Base-by-base conservation (phyloP, 352 stramenopile species). In the Pythium dissotocum region DNA sequence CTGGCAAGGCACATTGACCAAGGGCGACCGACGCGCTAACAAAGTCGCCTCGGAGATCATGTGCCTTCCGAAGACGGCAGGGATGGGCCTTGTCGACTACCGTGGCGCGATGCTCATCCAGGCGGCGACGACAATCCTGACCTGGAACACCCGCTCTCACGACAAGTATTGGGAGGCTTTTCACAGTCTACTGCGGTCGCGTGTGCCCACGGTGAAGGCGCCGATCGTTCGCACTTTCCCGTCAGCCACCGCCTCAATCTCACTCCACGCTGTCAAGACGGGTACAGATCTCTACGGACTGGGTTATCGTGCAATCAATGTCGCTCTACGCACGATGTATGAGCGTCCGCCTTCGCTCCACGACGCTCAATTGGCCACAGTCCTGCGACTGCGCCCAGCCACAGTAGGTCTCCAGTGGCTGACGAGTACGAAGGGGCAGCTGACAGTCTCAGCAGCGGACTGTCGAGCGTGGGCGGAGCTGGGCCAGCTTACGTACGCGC, bases 81-180 rank as follows among this genome's bases (percentile, higher is more conserved):
- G 62, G 7, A 0, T 63, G 18, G 53, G 62, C 3, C 30, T 69
- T 2, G 9, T 2, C 4, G 62, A 63, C 54, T 69, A 69, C 16
- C 53, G 62, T 0, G 62, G 53, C 3, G 54, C 54, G 14, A 48
- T 18, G 35, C 24, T 57, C 26, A 21, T 26, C 5, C 51, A 49
- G 49, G 63, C 63, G 13, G 63, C 56, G 2, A 53, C 4, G 13
- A 33, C n/a, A 1, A 52, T 69, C 36, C 28, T 70, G 2, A 9
- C 30, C 1, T 64, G 63, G 56, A 64, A 70, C 44, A n/a, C 21
- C 0, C 1, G 56, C 0, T 7, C 16, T 7, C 46, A 58, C 21
- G 63, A 64, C 24, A 70, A 64, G 28, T 70, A 70, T n/a, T 70
- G 56, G 63, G 54, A 24, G 36, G 61, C 61, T 32, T 51, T 67